Percentiles rank a stretch among this genome's conserved stretches.
Evolutionary conservation across 306 rosid genomes (phyloP).

Genomic region (Gynostemma pentaphyllum): DNA sequence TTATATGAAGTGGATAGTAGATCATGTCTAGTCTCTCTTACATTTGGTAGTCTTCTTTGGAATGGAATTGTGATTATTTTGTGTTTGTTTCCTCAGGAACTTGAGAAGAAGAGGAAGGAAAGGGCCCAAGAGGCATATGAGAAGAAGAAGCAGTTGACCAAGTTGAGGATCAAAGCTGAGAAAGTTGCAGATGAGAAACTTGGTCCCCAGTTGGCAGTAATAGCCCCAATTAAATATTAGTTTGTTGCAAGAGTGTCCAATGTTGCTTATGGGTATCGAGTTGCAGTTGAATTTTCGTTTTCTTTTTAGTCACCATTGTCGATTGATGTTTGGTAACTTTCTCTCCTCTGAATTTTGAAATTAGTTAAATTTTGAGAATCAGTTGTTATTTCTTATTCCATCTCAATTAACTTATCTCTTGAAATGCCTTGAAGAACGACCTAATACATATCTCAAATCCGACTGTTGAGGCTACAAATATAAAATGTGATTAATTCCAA

Average conservation of each 20-base stretch:
- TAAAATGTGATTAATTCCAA: too few relatives aligned
- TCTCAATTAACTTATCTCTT: too few relatives aligned
- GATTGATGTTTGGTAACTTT: neutral
- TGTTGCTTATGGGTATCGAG: slow-evolving; percentile 13
- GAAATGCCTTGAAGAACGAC: too few relatives aligned
- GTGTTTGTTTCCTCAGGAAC: slow-evolving; percentile 24
- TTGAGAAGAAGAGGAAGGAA: slow-evolving; percentile 76
- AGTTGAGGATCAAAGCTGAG: slow-evolving; percentile 56
- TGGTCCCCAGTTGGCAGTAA: slow-evolving; percentile 48
- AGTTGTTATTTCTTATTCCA: neutral
- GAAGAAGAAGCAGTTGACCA: slow-evolving; percentile 64
- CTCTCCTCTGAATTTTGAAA: slow-evolving; percentile 8
- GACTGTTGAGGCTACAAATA: too few relatives aligned
- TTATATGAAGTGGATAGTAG: neutral
- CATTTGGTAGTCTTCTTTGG: too few relatives aligned
- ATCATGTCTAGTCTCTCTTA: neutral
- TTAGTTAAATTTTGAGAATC: slow-evolving; percentile 7
- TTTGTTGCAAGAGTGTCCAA: neutral
- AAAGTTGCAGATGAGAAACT: slow-evolving; percentile 57
- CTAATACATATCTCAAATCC: too few relatives aligned
- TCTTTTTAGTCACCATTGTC: slow-evolving; percentile 10
- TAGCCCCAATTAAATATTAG: slow-evolving; percentile 59
- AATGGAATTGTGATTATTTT: neutral
- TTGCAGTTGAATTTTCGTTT: slow-evolving; percentile 12
- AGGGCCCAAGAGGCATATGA: slow-evolving; percentile 41